Conservation (phyloP, 2,329 filamentous ascomycete genomes). For the Alternaria postmessia region DNA sequence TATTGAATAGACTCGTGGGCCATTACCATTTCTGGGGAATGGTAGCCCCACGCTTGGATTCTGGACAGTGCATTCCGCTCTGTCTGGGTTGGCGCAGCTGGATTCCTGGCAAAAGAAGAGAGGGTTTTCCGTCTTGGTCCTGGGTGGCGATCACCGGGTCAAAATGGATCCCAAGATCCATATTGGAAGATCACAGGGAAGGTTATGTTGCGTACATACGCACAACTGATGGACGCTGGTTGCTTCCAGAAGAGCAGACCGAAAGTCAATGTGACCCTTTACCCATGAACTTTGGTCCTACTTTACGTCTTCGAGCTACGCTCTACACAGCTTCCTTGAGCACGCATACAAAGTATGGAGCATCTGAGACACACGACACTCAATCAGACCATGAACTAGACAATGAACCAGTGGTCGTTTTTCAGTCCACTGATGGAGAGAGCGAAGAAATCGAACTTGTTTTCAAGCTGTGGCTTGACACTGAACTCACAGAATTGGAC, state of each 20-base stretch:
- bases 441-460: accelerated
- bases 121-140: neutral
- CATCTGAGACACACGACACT: too few species aligned
- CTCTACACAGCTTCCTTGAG: neutral
- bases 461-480: neutral
- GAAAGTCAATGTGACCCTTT: neutral
- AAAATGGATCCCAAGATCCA: too few species aligned
- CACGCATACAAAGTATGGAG: neutral
- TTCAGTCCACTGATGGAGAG: neutral
- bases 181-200: too few species aligned
- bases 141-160: too few species aligned
- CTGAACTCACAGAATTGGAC: accelerated
- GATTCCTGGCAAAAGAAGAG: neutral
- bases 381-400: too few species aligned
- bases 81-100: accelerated
- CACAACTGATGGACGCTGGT: neutral
- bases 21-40: neutral
- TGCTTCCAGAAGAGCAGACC: neutral
- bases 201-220: neutral
- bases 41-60: accelerated
- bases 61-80: accelerated
- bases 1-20: accelerated
- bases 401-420: neutral
- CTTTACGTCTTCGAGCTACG: neutral
- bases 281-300: neutral